Evolutionary conservation across 371 early-diverging fungal genomes (phyloP), one percentile per base, ranked within the genome.

Genomic region (Chytridiales sp.): DNA sequence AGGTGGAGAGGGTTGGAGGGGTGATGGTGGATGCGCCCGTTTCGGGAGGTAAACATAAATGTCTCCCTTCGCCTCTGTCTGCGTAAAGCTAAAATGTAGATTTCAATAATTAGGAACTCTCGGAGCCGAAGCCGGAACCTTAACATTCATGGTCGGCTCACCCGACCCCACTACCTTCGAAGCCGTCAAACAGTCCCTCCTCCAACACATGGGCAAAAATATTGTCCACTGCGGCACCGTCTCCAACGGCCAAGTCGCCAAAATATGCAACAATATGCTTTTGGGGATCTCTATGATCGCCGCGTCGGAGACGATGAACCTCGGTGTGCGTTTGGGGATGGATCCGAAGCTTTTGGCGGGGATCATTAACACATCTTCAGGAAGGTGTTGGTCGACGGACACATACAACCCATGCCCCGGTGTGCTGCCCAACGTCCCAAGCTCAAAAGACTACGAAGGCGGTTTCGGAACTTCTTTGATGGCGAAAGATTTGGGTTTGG

Each of bases 121-220:
- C 53, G 97, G 95, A 31, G 98, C 98, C 2, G 77, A 88, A 60
- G 87, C 85, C 13, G 98, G 88, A 21, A 93, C 95, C 0, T 75
- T 98, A 57, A 95, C 97, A 0, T 98, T 97, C 75, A 96, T 98
- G 97, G 94, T 94, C 1, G 98, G 98, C n/a, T 82, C 89, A 4
- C 34, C 61, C 3, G 69, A 78, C 24, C 73, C 76, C 3, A 51
- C 50, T 17, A 70, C 63, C 0, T 91, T 92, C 69, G 83, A 86
- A 3, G 36, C 61, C 3, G 88, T 85, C 21, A 85, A 87, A 57
- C 81, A 84, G 9, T n/a, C 17, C 3, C 71, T 84, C 22, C 69
- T 98, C 47, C 65, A 69, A 31, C 66, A 73, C 48, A 98, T 98
- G 98, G 98, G 97, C 31, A 89, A 89, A 68, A 94, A 92, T 64